Base-by-base conservation (phyloP, 495 filamentous ascomycete genomes). In the Talaromyces borbonicus region DNA sequence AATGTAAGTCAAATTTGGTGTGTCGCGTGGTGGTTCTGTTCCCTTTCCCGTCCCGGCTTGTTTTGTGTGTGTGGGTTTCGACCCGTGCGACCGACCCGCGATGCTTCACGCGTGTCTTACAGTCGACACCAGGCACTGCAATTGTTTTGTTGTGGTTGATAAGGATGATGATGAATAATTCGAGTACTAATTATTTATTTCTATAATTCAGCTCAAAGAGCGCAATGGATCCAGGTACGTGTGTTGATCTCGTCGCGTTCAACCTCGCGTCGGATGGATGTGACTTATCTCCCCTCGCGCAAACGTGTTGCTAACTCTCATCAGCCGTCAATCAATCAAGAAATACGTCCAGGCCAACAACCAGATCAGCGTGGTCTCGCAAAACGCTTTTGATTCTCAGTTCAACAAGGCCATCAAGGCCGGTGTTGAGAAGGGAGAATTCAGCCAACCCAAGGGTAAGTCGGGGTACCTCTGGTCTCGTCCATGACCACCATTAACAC, bases 311-410 rank as follows among this genome's bases (percentile, higher is more conserved):
- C 43, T 46, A 29, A 46, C 19, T 51, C 23, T 27, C 30, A 20
- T 37, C 61, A 98, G 92, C 70, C 93, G 92, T 54, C 84, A 90
- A 65, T 84, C 86, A 22, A 80, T 99, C 63, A 96, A 96, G 84
- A 96, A 99, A 68, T 99, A 97, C 72, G 85, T 99, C 58, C 77
- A 78, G 65, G 80, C 85, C 56, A 97, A 99, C 83, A 95, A 97
- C 79, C 85, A 82, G 62, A 78, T 93, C 64, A 65, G 69, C 52
- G 73, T 71, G 47, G 77, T 79, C 43, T 75, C 71, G 26, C 80
- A 83, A 56, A 72, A 71, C 38, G 79, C 80, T 60, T 97, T 97
- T 63, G 90, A 92, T 61, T 76, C 78, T 52, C 82, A 90, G 56
- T 88, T 99, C 80, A 97, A 95, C 79, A 82, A 82, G 62, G 88